A percentile compares a stretch with the other conserved stretches of the same genome.
These are phyloP conservation scores for Plasmodium berghei DNA, from an alignment of 169 alveolate species.

Conservation along the genomic window DNA sequence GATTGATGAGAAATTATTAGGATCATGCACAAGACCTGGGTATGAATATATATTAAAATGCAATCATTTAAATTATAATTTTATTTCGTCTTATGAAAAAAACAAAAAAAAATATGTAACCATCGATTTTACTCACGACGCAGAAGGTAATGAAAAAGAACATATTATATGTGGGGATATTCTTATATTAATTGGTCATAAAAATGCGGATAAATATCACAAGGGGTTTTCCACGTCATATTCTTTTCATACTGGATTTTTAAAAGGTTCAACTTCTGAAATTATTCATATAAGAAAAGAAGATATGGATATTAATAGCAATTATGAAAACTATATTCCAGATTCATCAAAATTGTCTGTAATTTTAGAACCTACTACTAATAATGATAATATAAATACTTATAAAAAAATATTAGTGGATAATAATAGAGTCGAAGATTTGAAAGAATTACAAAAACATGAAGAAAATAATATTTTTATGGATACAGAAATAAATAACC, in stretches of 20 bases:
- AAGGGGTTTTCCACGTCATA: conserved; percentile 79
- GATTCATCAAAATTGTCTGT: conserved; percentile 61
- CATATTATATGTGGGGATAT: conserved; percentile 82
- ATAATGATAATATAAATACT: conserved; percentile 27
- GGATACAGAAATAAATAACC: too few relatives aligned
- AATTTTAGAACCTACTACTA: conserved; percentile 43
- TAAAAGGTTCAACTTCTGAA: conserved; percentile 48
- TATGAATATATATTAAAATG: conserved; percentile 73
- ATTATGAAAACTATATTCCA: conserved; percentile 68
- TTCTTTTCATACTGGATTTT: conserved; percentile 84
- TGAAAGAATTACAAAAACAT: conserved; percentile 29
- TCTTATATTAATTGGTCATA: conserved; percentile 78
- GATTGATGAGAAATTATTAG: too few relatives aligned
- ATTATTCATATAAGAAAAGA: conserved; percentile 65
- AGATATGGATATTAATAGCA: conserved; percentile 74
- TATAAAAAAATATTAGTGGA: conserved; percentile 45
- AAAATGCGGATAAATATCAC: conserved; percentile 71
- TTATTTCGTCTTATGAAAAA: conserved; percentile 70
- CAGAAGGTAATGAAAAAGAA: conserved; percentile 80
- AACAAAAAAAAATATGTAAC: conserved; percentile 74
- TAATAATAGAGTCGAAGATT: conserved; percentile 65
- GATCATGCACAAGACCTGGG: conserved; percentile 17
- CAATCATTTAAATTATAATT: conserved; percentile 42
- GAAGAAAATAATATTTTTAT: conserved; percentile 38
- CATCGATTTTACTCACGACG: conserved; percentile 79